phyloP scores from a whole-genome alignment of 192 early-diverging fungal species.

The Linderina pennispora region DNA sequence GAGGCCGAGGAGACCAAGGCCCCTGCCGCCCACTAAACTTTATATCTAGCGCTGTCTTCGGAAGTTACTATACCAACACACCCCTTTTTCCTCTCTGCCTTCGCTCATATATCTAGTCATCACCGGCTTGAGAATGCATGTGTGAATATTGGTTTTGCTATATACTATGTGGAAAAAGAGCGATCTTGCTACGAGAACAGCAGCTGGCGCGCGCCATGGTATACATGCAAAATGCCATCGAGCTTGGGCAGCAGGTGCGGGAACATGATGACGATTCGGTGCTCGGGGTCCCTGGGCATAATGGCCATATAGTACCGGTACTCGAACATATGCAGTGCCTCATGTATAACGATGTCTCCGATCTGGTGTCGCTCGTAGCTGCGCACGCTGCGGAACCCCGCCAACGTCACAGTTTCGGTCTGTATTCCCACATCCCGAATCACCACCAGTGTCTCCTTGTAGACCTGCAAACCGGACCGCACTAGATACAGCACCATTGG shows the following conservation, averaged over 20 bases:
- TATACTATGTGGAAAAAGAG: too few species aligned
- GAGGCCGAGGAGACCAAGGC: conserved; percentile 39
- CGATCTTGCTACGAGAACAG: too few species aligned
- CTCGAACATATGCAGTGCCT: conserved; percentile 36
- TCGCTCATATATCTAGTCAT: neutral
- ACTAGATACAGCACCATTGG: conserved; percentile 29
- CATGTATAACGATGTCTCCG: conserved; percentile 36
- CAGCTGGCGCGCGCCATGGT: conserved; percentile 31
- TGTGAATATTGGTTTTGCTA: too few species aligned
- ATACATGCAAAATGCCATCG: conserved; percentile 25
- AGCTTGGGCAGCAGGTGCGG: conserved; percentile 33
- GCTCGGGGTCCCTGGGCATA: conserved; percentile 14
- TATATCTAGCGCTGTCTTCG: too few species aligned
- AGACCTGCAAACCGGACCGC: conserved; percentile 27
- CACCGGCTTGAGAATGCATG: too few species aligned
- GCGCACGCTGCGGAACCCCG: conserved; percentile 19
- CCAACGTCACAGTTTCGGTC: conserved; percentile 26
- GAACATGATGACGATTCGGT: conserved; percentile 34
- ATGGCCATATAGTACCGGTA: conserved; percentile 47
- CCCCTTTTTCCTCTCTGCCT: neutral
- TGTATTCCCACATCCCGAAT: conserved; percentile 43
- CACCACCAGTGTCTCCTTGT: conserved; percentile 35
- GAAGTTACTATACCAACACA: too few species aligned
- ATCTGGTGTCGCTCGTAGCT: conserved; percentile 31
- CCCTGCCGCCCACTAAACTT: conserved; percentile 6